Percentiles rank a stretch among this genome's conserved stretches.
These are phyloP conservation scores for Neurospora sp. DNA, from an alignment of 495 filamentous ascomycete species.

Conservation along the genomic window DNA sequence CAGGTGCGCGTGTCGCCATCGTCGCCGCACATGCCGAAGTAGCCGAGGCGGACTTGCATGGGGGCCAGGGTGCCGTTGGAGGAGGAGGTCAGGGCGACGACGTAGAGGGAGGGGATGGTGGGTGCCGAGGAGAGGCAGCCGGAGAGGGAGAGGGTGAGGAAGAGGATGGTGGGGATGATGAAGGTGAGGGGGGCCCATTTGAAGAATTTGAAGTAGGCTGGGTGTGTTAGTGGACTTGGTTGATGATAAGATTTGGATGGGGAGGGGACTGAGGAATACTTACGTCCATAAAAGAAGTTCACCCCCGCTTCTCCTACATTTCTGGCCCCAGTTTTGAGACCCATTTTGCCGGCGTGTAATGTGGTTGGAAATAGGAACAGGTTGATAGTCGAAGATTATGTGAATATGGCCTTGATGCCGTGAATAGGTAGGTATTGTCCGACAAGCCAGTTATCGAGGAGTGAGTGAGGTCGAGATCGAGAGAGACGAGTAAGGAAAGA, in stretches of 20 bases:
- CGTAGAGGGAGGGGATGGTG: conserved; percentile 19
- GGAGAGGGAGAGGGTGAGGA: conserved; percentile 14
- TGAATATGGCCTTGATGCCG: background rate
- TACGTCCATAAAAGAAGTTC: background rate
- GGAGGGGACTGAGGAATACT: background rate
- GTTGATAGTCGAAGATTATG: background rate
- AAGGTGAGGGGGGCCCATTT: background rate
- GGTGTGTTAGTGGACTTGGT: background rate
- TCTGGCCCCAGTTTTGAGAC: background rate
- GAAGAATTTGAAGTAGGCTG: background rate
- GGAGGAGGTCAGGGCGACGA: conserved; percentile 17
- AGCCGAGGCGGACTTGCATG: conserved; percentile 21
- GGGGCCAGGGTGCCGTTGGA: conserved; percentile 5
- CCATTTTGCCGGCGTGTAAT: background rate
- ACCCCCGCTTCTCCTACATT: background rate
- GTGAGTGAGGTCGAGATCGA: background rate
- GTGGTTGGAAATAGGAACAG: background rate
- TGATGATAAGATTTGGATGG: background rate
- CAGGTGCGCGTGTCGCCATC: conserved; percentile 13
- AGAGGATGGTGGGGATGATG: background rate
- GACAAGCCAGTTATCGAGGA: background rate
- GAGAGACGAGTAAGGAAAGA: background rate
- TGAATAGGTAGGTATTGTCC: background rate
- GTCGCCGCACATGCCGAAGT: conserved; percentile 27
- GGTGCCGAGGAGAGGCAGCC: conserved; percentile 21